Conservation (phyloP, 164 flowering plant genomes). For the Vitis labrusca region DNA sequence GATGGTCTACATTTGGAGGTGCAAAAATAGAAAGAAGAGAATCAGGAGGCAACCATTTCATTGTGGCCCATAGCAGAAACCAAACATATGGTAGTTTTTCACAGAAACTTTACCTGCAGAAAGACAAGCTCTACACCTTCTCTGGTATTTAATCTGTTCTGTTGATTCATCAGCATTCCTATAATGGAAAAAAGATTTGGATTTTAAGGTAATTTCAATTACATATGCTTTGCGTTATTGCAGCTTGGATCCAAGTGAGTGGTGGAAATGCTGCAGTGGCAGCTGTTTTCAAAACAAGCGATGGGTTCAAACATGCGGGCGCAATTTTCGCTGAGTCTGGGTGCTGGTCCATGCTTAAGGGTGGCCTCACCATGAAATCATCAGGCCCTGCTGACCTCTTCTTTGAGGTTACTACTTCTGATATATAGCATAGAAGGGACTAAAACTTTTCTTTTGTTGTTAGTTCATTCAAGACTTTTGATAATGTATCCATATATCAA, state of each 20-base stretch:
- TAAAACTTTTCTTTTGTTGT: not conserved
- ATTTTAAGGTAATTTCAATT: too few species aligned
- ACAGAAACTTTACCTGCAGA: slow-evolving; percentile 48
- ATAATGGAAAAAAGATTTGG: too few species aligned
- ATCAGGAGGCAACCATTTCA: slow-evolving; percentile 50
- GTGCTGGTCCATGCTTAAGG: slow-evolving; percentile 96
- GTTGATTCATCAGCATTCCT: not conserved
- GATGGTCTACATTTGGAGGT: slow-evolving; percentile 58
- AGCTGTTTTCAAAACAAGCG: slow-evolving; percentile 51
- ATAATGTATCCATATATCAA: not conserved
- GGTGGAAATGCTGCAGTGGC: slow-evolving; percentile 46
- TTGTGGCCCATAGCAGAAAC: slow-evolving; percentile 54
- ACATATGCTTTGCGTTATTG: slow-evolving; percentile 1
- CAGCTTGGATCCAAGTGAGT: slow-evolving; percentile 86
- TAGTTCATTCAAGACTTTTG: too few species aligned
- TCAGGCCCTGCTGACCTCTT: slow-evolving; percentile 64
- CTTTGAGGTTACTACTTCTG: slow-evolving; percentile 52
- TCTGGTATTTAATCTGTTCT: slow-evolving; percentile 48
- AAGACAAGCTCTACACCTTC: slow-evolving; percentile 54
- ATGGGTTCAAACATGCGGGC: slow-evolving; percentile 44
- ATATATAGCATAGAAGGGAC: not conserved
- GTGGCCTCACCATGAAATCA: slow-evolving; percentile 56
- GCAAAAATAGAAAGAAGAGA: slow-evolving; percentile 37
- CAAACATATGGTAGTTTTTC: slow-evolving; percentile 51
- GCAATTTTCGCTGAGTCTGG: slow-evolving; percentile 51